A percentile compares a stretch with the other conserved stretches of the same genome.
These are phyloP conservation scores for Neofusicoccum kwambonambiense DNA, from an alignment of 2,329 filamentous ascomycete species.

Conservation along the genomic window DNA sequence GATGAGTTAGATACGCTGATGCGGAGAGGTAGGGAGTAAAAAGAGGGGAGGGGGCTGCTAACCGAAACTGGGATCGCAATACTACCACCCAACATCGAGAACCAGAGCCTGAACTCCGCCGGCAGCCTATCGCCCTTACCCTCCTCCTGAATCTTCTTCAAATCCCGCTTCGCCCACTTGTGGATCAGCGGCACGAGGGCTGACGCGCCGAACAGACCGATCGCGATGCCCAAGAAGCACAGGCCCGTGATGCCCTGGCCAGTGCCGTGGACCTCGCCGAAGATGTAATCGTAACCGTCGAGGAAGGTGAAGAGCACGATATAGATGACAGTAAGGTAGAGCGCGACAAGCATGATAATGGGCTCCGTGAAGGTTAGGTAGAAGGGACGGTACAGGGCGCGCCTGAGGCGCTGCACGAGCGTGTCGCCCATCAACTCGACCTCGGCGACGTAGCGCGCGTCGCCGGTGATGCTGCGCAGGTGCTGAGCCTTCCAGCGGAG, in stretches of 20 bases:
- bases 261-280: constrained; percentile 49
- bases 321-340: constrained; percentile 55
- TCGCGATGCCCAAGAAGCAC: constrained; percentile 48
- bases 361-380: constrained; percentile 41
- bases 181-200: constrained; percentile 48
- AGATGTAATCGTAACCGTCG: constrained; percentile 53
- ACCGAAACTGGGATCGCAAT: constrained; percentile 43
- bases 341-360: constrained; percentile 48
- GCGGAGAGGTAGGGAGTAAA: too few relatives aligned
- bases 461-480: constrained; percentile 29
- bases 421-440: constrained; percentile 45
- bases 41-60: too few relatives aligned
- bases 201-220: constrained; percentile 40
- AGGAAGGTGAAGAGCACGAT: constrained; percentile 57
- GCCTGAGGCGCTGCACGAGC: constrained; percentile 36
- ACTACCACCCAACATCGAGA: constrained; percentile 50
- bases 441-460: constrained; percentile 48
- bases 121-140: constrained; percentile 45
- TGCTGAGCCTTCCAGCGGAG: constrained; percentile 38
- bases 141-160: constrained; percentile 40
- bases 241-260: constrained; percentile 47
- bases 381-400: constrained; percentile 44
- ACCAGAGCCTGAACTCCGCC: constrained; percentile 58
- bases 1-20: too few relatives aligned
- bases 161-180: constrained; percentile 42